Evolutionary conservation across 2,329 filamentous ascomycete genomes (phyloP).

Genomic region (Cercospora canescens): DNA sequence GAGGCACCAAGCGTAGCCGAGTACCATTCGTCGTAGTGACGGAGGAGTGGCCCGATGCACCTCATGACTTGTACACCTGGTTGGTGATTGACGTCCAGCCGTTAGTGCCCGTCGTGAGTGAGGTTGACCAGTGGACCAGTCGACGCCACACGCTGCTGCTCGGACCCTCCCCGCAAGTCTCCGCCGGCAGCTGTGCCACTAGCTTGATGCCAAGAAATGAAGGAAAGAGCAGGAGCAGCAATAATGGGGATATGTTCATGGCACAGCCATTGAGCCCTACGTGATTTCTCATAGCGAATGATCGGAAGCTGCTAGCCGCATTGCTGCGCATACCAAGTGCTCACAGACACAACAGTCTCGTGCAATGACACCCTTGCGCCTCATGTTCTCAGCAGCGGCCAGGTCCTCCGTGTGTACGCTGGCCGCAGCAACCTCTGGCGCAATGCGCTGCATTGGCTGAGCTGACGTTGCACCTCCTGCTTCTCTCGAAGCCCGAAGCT

Average conservation of each 20-base stretch:
- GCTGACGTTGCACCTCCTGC: background rate
- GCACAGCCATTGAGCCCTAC: background rate
- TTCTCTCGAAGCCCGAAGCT: background rate
- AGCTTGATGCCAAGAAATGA: background rate
- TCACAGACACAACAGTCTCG: background rate
- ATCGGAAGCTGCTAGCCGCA: background rate
- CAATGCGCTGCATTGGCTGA: background rate
- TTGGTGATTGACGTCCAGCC: conserved; percentile 5
- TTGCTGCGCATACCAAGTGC: background rate
- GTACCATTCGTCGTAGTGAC: background rate
- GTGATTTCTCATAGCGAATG: background rate
- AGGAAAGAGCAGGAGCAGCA: background rate
- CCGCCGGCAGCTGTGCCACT: background rate
- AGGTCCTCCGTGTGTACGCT: background rate
- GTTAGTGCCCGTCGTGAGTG: background rate
- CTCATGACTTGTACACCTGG: conserved; percentile 7
- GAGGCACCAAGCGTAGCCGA: no score
- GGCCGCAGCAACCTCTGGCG: background rate
- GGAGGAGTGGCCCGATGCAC: background rate
- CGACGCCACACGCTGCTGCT: background rate
- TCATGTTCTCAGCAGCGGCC: background rate
- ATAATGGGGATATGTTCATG: background rate
- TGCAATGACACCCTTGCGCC: background rate
- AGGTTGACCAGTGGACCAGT: background rate
- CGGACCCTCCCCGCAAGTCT: background rate